Percentiles rank a stretch among this genome's conserved stretches.
These are phyloP conservation scores for Saccharomycopsis malanga DNA, from an alignment of 805 yeast genomes.

Conservation along the genomic window DNA sequence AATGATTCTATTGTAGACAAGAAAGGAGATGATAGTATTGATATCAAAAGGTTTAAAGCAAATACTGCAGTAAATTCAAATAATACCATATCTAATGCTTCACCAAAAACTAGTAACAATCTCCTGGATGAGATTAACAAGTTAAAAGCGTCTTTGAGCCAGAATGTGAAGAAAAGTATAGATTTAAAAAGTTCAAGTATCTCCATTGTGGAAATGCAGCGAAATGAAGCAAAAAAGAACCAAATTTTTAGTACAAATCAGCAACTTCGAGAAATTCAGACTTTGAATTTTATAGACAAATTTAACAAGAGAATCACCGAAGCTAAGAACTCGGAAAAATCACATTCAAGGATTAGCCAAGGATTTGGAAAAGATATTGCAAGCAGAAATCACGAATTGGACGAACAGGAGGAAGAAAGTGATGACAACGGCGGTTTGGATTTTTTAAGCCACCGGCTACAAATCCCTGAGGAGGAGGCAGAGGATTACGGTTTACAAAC, in stretches of 20 bases:
- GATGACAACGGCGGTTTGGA: conserved; percentile 27
- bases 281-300: background rate
- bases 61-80: background rate
- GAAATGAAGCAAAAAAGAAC: background rate
- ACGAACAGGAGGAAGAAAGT: conserved; percentile 17
- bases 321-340: background rate
- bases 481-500: conserved; percentile 24
- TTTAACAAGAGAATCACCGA: conserved; percentile 2
- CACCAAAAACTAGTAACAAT: background rate
- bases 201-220: background rate
- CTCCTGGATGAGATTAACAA: background rate
- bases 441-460: conserved; percentile 12
- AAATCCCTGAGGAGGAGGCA: conserved; percentile 11
- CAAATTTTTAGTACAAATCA: too few species aligned
- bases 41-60: background rate
- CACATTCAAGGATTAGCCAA: background rate
- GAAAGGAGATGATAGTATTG: background rate
- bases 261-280: background rate
- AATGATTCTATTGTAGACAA: background rate
- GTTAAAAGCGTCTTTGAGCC: background rate
- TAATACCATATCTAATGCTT: background rate
- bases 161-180: background rate
- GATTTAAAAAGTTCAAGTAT: background rate
- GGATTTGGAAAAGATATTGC: background rate
- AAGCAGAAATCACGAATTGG: conserved; percentile 3